phyloP scores from a whole-genome alignment of 2,329 filamentous ascomycete genomes.

The Lasiodiplodia citricola region DNA sequence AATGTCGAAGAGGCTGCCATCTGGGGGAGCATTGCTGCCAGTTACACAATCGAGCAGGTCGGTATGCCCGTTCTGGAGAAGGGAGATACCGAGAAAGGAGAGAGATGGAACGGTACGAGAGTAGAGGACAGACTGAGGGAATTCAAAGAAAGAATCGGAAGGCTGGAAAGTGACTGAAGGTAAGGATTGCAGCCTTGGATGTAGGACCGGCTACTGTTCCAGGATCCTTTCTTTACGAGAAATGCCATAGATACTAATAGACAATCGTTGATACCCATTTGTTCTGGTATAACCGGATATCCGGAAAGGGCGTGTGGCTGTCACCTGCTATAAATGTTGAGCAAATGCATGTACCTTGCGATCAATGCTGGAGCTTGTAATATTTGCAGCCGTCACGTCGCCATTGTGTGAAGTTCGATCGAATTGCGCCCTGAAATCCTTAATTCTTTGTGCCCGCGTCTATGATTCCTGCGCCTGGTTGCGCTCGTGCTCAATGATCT shows the following conservation, averaged over 20 bases:
- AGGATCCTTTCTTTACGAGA: constrained; percentile 21
- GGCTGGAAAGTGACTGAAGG: background rate
- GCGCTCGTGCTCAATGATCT: constrained; percentile 72
- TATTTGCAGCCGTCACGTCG: background rate
- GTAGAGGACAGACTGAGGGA: constrained; percentile 50
- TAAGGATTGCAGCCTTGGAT: constrained; percentile 45
- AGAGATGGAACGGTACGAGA: constrained; percentile 56
- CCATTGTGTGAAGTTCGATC: background rate
- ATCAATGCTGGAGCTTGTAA: background rate
- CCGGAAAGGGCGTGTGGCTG: background rate
- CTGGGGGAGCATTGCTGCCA: constrained; percentile 83
- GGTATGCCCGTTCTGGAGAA: constrained; percentile 70
- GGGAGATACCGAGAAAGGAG: constrained; percentile 35
- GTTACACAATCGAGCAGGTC: constrained; percentile 93
- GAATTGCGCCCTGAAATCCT: background rate
- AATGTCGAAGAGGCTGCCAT: constrained; percentile 71
- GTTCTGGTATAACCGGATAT: background rate
- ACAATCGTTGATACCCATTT: constrained; percentile 20
- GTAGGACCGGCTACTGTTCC: constrained; percentile 30
- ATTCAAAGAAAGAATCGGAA: constrained; percentile 46
- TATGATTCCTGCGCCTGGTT: constrained; percentile 44
- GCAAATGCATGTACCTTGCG: background rate
- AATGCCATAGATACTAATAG: constrained; percentile 16
- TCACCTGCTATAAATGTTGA: background rate
- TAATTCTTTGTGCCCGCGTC: constrained; percentile 5